Evolutionary conservation across 768 basidiomycete genomes (phyloP), one percentile per base, ranked within the genome.

Genomic region (button mushroom (Agaricus bisporus)): DNA sequence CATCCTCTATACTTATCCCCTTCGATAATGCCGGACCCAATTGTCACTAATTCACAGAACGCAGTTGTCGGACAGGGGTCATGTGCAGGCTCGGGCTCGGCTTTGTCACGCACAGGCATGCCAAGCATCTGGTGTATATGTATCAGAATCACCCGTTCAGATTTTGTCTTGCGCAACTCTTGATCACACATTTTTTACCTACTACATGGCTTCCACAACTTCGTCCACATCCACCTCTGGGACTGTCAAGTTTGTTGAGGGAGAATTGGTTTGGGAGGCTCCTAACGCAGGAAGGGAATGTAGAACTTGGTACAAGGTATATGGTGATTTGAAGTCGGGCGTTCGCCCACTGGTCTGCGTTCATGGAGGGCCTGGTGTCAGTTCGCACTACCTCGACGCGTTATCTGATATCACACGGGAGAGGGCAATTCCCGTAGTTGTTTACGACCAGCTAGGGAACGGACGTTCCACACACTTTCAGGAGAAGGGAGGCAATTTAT

Each of bases 381-480:
- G 68, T n/a, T 73, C 74, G 51, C 62, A 69, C 38, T 76, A 76
- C 60, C 62, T 79, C 14, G 64, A 70, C 35, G 56, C 67, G 36
- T 58, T 76, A 56, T 61, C 68, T 37, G 72, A 75, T 43, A 67
- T 80, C 42, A 67, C 70, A 25, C 52, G 54, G 5, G 58, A 62
- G 9, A 59, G 68, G 51, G 45, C 57, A 25, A 77, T 76, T 45
- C 79, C 80, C 11, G 68, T 82, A 58, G 59, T 84, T 37, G 59
- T 81, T 42, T 82, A 83, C 64, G 79, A 81, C 60, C 82, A 83
- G 59, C 55, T 83, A 42, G 81, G 81, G 9, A 72, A 65, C 50
- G 80, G 79, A 15, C 64, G 65, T 25, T 83, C 81, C 11, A 80
- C 79, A 7, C 79, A 80, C 57, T 67, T 81, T n/a, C 73, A 62